These are phyloP conservation scores for Suhomyces vadensis DNA, from an alignment of 805 yeast species.

Conservation along the genomic window DNA sequence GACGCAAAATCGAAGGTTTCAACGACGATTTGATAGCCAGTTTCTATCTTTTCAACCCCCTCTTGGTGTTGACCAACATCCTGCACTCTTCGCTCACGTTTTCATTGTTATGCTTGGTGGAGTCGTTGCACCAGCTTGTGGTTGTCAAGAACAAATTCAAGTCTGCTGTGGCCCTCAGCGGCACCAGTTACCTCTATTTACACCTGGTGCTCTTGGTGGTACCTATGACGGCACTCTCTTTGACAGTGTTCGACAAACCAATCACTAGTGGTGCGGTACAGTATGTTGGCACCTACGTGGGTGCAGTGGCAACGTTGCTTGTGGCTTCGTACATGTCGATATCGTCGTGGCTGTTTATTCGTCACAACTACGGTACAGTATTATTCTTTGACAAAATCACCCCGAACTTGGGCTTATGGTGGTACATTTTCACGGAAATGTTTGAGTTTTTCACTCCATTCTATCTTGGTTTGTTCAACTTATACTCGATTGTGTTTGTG, in stretches of 20 bases:
- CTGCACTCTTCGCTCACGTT: constrained; percentile 68
- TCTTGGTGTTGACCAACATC: constrained; percentile 64
- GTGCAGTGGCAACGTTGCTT: constrained; percentile 20
- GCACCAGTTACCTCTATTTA: constrained; percentile 63
- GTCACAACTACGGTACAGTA: constrained; percentile 52
- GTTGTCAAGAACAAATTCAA: constrained; percentile 38
- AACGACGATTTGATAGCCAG: constrained; percentile 53
- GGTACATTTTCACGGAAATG: constrained; percentile 97
- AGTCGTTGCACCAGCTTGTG: constrained; percentile 47
- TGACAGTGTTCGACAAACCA: constrained; percentile 15
- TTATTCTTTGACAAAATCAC: constrained; percentile 66
- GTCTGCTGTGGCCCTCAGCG: constrained; percentile 55
- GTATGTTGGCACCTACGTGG: constrained; percentile 21
- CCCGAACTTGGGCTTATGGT: constrained; percentile 96
- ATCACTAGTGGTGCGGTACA: constrained; percentile 1
- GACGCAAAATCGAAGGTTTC: constrained; percentile 20
- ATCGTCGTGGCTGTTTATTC: constrained; percentile 28
- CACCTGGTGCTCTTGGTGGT: constrained; percentile 62
- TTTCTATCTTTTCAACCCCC: constrained; percentile 78
- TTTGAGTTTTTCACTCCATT: constrained; percentile 86
- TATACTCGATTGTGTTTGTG: constrained; percentile 65
- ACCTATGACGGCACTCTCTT: constrained; percentile 50
- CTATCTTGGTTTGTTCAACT: constrained; percentile 79
- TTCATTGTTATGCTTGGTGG: constrained; percentile 57
- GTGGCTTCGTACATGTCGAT: constrained; percentile 27